Evolutionary conservation across 2,329 filamentous ascomycete genomes (phyloP), one percentile per base, ranked within the genome.

Genomic region (Pyrenophora seminiperda): DNA sequence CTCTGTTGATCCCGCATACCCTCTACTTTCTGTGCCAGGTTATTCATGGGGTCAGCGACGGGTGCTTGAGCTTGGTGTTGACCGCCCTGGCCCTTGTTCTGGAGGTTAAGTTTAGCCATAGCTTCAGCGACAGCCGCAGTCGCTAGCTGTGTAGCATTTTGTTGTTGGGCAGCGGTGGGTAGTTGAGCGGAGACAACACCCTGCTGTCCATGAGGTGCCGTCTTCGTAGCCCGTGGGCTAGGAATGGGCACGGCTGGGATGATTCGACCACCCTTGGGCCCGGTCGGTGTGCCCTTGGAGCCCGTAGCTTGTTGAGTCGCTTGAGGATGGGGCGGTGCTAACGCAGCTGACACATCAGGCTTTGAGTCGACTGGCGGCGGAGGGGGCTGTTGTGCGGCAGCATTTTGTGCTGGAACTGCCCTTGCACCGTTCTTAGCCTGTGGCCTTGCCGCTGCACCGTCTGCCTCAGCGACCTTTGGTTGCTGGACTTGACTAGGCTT

Each of bases 91-190:
- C 57, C 52, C 15, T 52, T 58, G 48, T 61, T 65, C 42, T 65
- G 62, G 19, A 76, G 57, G n/a, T 75, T 74, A 18, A 92, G 79
- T 65, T 89, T 88, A 1, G 88, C 87, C 86, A 91, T 91, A 2
- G 89, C 89, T 32, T 87, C 83, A 43, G 88, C 88, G n/a, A 91
- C 89, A 7, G 89, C 89, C 22, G 87, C 88, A 62, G 85, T 87
- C 1, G 89, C 89, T 31, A 87, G 84, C 67, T 87, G 84, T 0
- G 89, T 91, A 1, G 88, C 87, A 73, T 88, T 86, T 55, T 83
- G 80, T 36, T 70, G 59, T 36, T 68, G 66, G 10, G 62, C 65
- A 34, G 66, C 59, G n/a, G 61, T 61, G 9, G 58, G 55, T 38
- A 64, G 61, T 17, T 63, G 50, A 15, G 68, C 49, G 43, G 71